Evolutionary conservation across 2,329 filamentous ascomycete species (phyloP), one percentile per base, ranked within the genome.

Genomic region (Penicillium sumatraense): DNA sequence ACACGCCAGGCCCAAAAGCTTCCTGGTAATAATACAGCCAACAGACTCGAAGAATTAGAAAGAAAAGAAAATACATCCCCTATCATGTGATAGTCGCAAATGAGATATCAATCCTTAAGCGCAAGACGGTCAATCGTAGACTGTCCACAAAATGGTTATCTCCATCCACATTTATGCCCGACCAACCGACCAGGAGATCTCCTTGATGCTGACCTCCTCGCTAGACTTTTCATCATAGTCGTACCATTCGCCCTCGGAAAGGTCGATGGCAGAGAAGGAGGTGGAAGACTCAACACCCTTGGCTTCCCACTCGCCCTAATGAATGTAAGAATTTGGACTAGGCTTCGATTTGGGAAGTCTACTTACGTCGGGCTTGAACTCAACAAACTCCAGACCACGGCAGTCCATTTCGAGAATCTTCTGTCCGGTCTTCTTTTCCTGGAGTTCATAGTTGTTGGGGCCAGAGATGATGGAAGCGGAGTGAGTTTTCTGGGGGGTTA

Each of bases 151-250:
- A 10, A 36, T 11, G 21, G 9, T n/a, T 16, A 13, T 21, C 20
- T 21, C 20, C 20, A 42, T 14, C 29, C 14, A 21, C 11, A 33
- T 42, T 82, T 70, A 95, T 31, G 86, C 85, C 62, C 91, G 83
- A 61, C 85, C 83, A 63, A 99, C 89, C 63, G 92, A 88, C 91
- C 92, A 99, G 58, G 85, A 90, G 52, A 96, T 75, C 26, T 95
- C 90, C 72, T 91, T 93, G 72, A 97, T 92, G 74, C 90, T 95
- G 44, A 97, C 93, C 74, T 98, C 93, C 47, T 96, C 91, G 0
- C 88, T 83, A 0, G 90, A 84, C 80, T 98, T 97, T 77, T 98
- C 93, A 65, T 98, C 93, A 68, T 98, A 99, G 66, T 98, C 93
- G 74, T 89, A 99, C 95, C 95, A 99, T 67, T 99, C 95, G 23